Evolutionary conservation across 1,284 basidiomycete species (phyloP), one percentile per base, ranked within the genome.

Genomic region (Ustilago vetiveriae): DNA sequence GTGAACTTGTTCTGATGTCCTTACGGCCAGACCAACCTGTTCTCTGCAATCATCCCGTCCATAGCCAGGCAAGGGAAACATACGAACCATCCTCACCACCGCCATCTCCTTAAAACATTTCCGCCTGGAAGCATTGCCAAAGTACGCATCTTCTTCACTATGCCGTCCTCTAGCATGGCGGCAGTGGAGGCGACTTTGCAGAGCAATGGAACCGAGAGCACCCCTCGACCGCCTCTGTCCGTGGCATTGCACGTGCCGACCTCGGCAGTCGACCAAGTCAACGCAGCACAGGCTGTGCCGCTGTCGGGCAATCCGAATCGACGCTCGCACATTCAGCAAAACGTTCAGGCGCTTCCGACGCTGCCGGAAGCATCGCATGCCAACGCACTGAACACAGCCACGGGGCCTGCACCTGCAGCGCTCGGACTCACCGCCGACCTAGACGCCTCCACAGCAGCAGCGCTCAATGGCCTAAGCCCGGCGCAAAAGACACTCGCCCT

Each of bases 301-400:
- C 40, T 68, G 0, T 51, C 51, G 45, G 60, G 60, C 42, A 70
- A 65, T 29, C 60, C 60, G 40, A 60, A 65, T 37, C 67, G 67
- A 49, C 60, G 67, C 23, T 70, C 67, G 2, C 57, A 70, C 42
- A 59, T 66, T 21, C 68, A 71, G 32, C 63, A 60, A 22, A 57
- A 57, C 43, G 41, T 66, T 13, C 29, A 39, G 14, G 63, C 62
- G 45, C 63, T 79, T 46, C 70, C 73, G n/a, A 75, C 78, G 30
- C 63, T 80, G 14, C 70, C 60, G 1, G 78, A 80, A 54, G 78
- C 72, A 9, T 78, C 78, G 4, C 78, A 80, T 41, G 71, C 66
- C 39, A 79, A 80, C 43, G 76, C 78, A 4, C 70, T 80, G 47
- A 56, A 75, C 49, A 54, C 59, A 8, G 74, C 74, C 24, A 73